These are phyloP conservation scores for Combretum micranthum DNA, from an alignment of 345 rosid genomes.

Conservation along the genomic window DNA sequence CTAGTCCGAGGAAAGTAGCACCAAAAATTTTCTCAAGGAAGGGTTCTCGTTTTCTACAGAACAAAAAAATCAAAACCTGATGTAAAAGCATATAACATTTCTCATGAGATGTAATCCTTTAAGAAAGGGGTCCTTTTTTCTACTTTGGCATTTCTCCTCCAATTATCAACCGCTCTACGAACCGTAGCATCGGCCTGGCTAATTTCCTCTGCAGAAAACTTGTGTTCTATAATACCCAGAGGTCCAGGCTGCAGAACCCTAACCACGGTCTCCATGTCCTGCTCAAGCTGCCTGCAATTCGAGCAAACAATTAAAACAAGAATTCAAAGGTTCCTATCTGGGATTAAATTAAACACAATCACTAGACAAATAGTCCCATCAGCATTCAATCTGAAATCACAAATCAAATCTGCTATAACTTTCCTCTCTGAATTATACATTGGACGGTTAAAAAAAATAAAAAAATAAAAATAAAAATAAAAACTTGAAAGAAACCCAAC, in stretches of 20 bases:
- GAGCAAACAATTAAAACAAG: not conserved
- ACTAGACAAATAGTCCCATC: too few relatives aligned
- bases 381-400: too few relatives aligned
- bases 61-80: not conserved
- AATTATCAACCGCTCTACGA: constrained; percentile 51
- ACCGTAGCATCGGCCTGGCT: constrained; percentile 54
- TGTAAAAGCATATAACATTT: not conserved
- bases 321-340: not conserved
- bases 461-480: too few relatives aligned
- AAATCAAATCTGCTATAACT: too few relatives aligned
- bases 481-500: too few relatives aligned
- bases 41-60: too few relatives aligned
- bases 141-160: constrained; percentile 45
- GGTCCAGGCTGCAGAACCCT: constrained; percentile 88
- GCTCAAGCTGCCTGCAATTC: constrained; percentile 55
- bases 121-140: constrained; percentile 44
- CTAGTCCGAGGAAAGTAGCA: too few relatives aligned
- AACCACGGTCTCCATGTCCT: constrained; percentile 78
- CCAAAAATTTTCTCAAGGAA: too few relatives aligned
- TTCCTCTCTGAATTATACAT: too few relatives aligned
- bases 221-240: constrained; percentile 75
- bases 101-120: constrained; percentile 47
- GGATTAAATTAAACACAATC: too few relatives aligned
- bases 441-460: too few relatives aligned
- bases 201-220: constrained; percentile 68